A percentile compares a stretch with the other conserved stretches of the same genome.
Conservation (phyloP, 495 filamentous ascomycete genomes). For the Neurospora cerealis region DNA sequence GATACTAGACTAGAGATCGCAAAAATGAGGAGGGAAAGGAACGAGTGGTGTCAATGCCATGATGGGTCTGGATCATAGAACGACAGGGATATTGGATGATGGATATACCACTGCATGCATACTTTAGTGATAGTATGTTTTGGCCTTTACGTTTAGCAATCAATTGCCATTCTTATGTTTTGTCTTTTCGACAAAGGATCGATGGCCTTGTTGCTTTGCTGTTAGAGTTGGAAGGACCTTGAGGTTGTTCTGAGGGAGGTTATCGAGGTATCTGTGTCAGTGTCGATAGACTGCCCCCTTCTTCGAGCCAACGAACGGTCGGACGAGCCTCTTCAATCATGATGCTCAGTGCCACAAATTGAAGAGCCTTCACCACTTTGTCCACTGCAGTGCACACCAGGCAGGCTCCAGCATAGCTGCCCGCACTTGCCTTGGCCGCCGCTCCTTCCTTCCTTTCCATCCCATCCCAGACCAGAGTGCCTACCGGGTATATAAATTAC, state of each 20-base stretch:
- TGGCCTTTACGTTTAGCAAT: not conserved
- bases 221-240: not conserved
- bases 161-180: not conserved
- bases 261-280: not conserved
- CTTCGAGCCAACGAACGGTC: not conserved
- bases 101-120: not conserved
- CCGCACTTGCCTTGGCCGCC: not conserved
- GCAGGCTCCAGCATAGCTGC: not conserved
- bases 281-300: not conserved
- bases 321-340: not conserved
- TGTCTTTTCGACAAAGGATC: not conserved
- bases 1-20: not conserved
- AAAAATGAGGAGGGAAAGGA: not conserved
- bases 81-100: not conserved
- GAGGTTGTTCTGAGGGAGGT: not conserved
- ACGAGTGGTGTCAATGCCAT: not conserved
- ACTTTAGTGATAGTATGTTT: not conserved
- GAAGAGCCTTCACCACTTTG: not conserved
- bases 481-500: not conserved
- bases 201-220: not conserved
- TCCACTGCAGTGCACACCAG: not conserved
- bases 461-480: not conserved
- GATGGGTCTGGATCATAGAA: not conserved
- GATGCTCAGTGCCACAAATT: not conserved
- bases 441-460: not conserved